phyloP scores from a whole-genome alignment of 805 yeast genomes.

The Saccharomyces cerevisiae region DNA sequence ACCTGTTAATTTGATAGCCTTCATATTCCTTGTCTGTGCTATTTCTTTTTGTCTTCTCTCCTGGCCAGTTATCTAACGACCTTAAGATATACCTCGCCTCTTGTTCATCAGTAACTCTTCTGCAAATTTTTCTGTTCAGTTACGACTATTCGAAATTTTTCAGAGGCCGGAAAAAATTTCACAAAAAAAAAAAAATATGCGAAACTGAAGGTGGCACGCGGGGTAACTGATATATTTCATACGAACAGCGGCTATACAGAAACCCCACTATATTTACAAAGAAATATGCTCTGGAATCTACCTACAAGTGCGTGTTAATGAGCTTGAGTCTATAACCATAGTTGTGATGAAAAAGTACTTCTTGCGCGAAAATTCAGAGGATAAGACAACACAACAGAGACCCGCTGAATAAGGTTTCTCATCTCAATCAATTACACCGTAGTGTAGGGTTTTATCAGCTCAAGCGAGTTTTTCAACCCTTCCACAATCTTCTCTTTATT shows the following conservation, averaged over 20 bases:
- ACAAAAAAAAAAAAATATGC: neutral
- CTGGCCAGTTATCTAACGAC: neutral
- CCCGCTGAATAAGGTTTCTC: neutral
- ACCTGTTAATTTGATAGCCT: conserved; percentile 73
- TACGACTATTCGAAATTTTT: neutral
- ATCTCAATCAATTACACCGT: neutral
- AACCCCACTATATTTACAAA: neutral
- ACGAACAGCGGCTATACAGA: neutral
- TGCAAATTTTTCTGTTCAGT: neutral
- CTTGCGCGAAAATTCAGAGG: no score
- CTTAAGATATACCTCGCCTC: neutral
- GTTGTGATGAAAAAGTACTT: neutral
- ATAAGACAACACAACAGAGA: neutral
- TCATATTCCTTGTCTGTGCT: conserved; percentile 33
- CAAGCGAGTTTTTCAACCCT: neutral
- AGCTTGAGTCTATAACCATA: neutral
- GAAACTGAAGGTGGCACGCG: neutral
- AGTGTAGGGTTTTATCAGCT: neutral
- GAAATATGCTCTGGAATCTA: neutral
- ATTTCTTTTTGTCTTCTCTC: neutral
- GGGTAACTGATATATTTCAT: neutral
- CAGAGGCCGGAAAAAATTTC: neutral
- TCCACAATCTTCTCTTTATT: neutral
- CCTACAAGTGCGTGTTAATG: neutral
- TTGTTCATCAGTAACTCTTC: neutral